Percentiles rank a stretch among this genome's conserved stretches.
These are phyloP conservation scores for Physcomitrellopsis africana DNA, from an alignment of 225 moss, liverwort and hornwort species.

Conservation along the genomic window DNA sequence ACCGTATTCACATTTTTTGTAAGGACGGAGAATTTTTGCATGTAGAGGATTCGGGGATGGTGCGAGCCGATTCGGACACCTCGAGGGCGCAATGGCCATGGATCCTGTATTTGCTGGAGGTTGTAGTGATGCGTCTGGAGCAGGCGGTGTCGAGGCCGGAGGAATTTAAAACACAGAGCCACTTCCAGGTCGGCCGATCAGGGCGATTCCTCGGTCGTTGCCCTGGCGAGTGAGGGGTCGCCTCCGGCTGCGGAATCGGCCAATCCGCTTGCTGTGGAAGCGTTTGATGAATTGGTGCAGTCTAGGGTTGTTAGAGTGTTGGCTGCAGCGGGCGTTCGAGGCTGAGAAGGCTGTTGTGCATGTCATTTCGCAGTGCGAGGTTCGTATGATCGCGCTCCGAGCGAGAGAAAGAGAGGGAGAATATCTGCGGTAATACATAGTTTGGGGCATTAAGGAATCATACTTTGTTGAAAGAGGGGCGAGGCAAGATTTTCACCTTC, in stretches of 20 bases:
- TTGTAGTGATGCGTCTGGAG: slow-evolving; percentile 57
- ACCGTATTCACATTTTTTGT: too few species aligned
- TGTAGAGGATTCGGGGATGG: too few species aligned
- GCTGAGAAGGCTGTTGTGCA: slow-evolving; percentile 69
- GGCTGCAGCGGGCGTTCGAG: slow-evolving; percentile 73
- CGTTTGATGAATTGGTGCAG: slow-evolving; percentile 86
- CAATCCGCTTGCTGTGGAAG: slow-evolving; percentile 48
- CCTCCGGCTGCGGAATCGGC: neutral
- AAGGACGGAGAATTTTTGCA: too few species aligned
- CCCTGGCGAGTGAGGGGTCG: slow-evolving; percentile 22
- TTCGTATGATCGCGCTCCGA: slow-evolving; percentile 25
- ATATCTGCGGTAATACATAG: neutral
- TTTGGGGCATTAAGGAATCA: too few species aligned
- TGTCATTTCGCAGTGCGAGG: slow-evolving; percentile 91
- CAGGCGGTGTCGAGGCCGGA: slow-evolving; percentile 64
- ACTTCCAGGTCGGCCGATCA: slow-evolving; percentile 45
- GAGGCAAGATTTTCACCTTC: neutral
- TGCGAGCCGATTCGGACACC: too few species aligned
- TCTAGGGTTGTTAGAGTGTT: slow-evolving; percentile 64
- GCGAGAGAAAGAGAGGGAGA: neutral
- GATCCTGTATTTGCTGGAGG: slow-evolving; percentile 48
- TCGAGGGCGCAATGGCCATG: slow-evolving; percentile 12
- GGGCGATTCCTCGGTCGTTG: slow-evolving; percentile 51
- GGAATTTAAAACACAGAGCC: slow-evolving; percentile 42
- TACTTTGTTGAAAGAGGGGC: neutral